A percentile compares a stretch with the other conserved stretches of the same genome.
These are phyloP conservation scores for Penicillium sp. DNA, from an alignment of 2,329 filamentous ascomycete species.

Conservation along the genomic window DNA sequence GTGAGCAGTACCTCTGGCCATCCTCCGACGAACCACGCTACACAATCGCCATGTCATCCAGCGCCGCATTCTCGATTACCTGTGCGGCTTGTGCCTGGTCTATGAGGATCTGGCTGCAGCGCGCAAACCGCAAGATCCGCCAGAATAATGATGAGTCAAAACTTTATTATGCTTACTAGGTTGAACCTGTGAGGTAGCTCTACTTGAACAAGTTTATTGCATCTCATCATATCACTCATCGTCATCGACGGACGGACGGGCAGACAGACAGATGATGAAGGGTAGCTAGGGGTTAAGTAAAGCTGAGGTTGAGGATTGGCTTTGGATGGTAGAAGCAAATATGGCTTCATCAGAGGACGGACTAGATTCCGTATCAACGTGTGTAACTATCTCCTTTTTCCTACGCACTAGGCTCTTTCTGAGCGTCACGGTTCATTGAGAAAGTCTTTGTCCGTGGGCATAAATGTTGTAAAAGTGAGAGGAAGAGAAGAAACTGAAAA, in stretches of 20 bases:
- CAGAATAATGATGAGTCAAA: slow-evolving; percentile 20
- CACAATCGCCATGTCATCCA: slow-evolving; percentile 23
- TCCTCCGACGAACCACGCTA: slow-evolving; percentile 25
- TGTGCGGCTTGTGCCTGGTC: slow-evolving; percentile 19
- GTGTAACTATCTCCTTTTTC: not conserved
- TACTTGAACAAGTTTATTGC: slow-evolving; percentile 7
- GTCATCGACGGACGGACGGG: not conserved
- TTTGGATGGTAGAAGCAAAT: not conserved
- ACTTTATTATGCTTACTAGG: slow-evolving; percentile 23
- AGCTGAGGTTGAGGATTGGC: not conserved
- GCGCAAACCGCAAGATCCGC: slow-evolving; percentile 23
- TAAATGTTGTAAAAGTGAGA: too few species aligned
- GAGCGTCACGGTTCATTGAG: too few species aligned
- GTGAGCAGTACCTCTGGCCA: slow-evolving; percentile 38
- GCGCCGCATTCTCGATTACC: slow-evolving; percentile 19
- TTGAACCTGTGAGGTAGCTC: slow-evolving; percentile 6
- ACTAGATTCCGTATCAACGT: not conserved
- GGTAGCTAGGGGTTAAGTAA: not conserved
- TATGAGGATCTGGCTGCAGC: slow-evolving; percentile 22
- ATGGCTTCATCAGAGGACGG: not conserved
- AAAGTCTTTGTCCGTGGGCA: too few species aligned
- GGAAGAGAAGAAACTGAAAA: too few species aligned
- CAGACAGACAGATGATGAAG: not conserved
- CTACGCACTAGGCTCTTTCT: not conserved
- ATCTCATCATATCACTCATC: slow-evolving; percentile 2